These are phyloP conservation scores for Kodamaea kakaduensis DNA, from an alignment of 805 yeast species.

Conservation along the genomic window DNA sequence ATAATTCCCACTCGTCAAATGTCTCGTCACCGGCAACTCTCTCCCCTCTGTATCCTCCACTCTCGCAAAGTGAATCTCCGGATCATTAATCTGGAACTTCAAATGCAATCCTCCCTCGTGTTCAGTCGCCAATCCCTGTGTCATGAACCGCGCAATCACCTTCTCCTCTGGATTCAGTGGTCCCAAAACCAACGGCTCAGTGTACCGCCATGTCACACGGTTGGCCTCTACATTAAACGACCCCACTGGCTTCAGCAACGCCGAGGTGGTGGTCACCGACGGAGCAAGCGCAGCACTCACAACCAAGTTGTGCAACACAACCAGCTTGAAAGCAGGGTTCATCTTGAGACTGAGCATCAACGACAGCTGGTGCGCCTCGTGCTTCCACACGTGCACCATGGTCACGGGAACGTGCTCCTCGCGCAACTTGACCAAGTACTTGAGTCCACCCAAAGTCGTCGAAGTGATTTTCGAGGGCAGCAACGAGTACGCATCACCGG, in stretches of 20 bases:
- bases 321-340: constrained; percentile 37
- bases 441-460: constrained; percentile 75
- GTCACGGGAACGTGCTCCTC: constrained; percentile 55
- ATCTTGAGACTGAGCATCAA: constrained; percentile 70
- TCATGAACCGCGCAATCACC: constrained; percentile 81
- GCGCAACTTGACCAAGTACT: constrained; percentile 56
- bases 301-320: constrained; percentile 54
- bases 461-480: constrained; percentile 50
- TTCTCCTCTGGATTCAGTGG: constrained; percentile 48
- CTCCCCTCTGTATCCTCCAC: constrained; percentile 26
- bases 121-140: constrained; percentile 69
- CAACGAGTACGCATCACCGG: constrained; percentile 35
- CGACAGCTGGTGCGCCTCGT: constrained; percentile 79
- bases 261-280: constrained; percentile 63
- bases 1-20: constrained; percentile 48
- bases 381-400: constrained; percentile 84
- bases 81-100: constrained; percentile 50
- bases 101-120: constrained; percentile 69
- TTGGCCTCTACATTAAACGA: constrained; percentile 81
- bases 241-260: constrained; percentile 89
- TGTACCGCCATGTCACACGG: constrained; percentile 81
- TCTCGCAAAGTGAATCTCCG: constrained; percentile 40
- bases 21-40: constrained; percentile 42
- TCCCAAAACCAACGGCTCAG: constrained; percentile 34
- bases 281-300: constrained; percentile 56